Base-by-base conservation (phyloP, 768 basidiomycete genomes). In the Lentinula raphanica region DNA sequence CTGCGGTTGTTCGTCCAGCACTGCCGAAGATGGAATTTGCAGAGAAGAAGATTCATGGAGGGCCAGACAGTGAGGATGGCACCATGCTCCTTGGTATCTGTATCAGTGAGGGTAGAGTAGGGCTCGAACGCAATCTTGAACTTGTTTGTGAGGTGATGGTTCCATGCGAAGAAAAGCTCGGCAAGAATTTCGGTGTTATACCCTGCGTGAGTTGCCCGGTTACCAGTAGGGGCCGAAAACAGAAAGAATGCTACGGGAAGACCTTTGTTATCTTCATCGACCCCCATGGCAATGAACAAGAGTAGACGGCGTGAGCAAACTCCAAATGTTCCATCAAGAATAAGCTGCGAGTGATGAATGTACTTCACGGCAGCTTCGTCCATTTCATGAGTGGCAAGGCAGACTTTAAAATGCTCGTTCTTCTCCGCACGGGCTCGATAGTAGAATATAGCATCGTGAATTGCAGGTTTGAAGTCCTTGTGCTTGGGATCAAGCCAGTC, bases 1-100 rank as follows among this genome's bases (percentile, higher is more conserved):
- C n/a, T n/a, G n/a, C n/a, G n/a, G n/a, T n/a, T n/a, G n/a, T n/a
- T n/a, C n/a, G n/a, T n/a, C n/a, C n/a, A 28, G 48, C 48, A 49
- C 45, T 75, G 72, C 4, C 68, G 64, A 27, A 70, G 29, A 56
- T 76, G 75, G 54, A 75, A 76, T 38, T 67, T 65, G 64, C 75
- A 76, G 9, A 76, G 59, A 0, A 76, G 61, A 17, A 76, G 69
- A n/a, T 58, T 54, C 31, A 74, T 68, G 6, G 29, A 12, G 1
- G 66, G 63, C 56, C 62, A 72, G 3, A 75, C 67, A 19, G 17
- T 28, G 8, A 71, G 31, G 4, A 76, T 67, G 3, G 71, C 71
- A 12, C 58, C 66, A 2, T 76, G 56, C 74, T n/a, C n/a, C n/a
- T n/a, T n/a, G n/a, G n/a, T n/a, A n/a, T n/a, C n/a, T n/a, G n/a